These are phyloP conservation scores for Starmerella khaoyaiensis DNA, from an alignment of 805 yeast species.

Conservation along the genomic window DNA sequence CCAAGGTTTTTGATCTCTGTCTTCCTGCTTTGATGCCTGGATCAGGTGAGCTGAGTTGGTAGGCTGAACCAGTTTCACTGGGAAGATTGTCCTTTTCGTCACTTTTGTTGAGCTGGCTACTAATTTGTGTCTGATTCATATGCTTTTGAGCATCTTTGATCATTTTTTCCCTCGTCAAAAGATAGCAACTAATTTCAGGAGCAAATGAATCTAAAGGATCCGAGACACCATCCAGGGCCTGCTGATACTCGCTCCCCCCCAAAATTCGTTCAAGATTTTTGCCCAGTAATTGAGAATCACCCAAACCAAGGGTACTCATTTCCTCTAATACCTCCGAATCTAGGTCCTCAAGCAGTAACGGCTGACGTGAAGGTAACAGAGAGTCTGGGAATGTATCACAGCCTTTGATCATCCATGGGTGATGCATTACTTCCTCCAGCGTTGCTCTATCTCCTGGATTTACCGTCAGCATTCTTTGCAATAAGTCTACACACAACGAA, in stretches of 20 bases:
- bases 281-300: slow-evolving; percentile 44
- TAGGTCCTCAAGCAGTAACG: slow-evolving; percentile 51
- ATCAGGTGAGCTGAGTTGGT: slow-evolving; percentile 2
- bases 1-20: slow-evolving; percentile 15
- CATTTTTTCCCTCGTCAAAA: slow-evolving; percentile 71
- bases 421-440: slow-evolving; percentile 62
- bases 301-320: slow-evolving; percentile 69
- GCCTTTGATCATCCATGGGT: slow-evolving; percentile 92
- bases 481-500: slow-evolving; percentile 62
- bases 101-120: slow-evolving; percentile 1
- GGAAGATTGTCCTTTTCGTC: slow-evolving; percentile 5
- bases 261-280: slow-evolving; percentile 44
- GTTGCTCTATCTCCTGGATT: slow-evolving; percentile 72
- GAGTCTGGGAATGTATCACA: slow-evolving; percentile 60
- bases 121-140: neutral
- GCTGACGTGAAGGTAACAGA: slow-evolving; percentile 65
- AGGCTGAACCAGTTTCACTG: neutral
- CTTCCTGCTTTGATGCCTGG: slow-evolving; percentile 9
- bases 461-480: slow-evolving; percentile 84
- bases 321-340: slow-evolving; percentile 55
- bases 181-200: slow-evolving; percentile 78
- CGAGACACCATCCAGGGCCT: slow-evolving; percentile 35
- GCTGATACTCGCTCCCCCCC: slow-evolving; percentile 50
- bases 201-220: slow-evolving; percentile 78
- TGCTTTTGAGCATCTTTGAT: too few relatives aligned